Percentiles rank a stretch among this genome's conserved stretches.
phyloP scores from a whole-genome alignment of 805 yeast species.

The Lachancea meyersii region DNA sequence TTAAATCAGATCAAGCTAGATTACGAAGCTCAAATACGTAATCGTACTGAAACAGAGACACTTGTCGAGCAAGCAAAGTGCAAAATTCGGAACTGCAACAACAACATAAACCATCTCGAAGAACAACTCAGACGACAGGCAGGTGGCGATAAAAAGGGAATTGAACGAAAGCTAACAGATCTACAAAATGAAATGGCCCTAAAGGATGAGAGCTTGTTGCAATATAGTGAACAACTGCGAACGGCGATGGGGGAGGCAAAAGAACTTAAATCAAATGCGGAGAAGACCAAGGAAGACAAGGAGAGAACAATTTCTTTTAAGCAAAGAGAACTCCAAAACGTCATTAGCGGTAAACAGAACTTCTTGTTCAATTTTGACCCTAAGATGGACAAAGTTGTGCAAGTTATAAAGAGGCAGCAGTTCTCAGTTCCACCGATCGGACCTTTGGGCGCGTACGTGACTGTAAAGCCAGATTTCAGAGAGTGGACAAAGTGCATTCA shows the following conservation, averaged over 20 bases:
- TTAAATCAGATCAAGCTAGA: slow-evolving; percentile 14
- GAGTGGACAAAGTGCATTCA: slow-evolving; percentile 61
- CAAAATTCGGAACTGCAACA: slow-evolving; percentile 17
- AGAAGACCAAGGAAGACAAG: slow-evolving; percentile 11
- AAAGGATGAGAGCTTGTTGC: slow-evolving; percentile 5
- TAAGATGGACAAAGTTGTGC: slow-evolving; percentile 38
- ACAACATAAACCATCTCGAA: slow-evolving; percentile 24
- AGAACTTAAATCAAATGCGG: slow-evolving; percentile 9
- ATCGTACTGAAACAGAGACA: slow-evolving; percentile 18
- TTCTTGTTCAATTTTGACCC: slow-evolving; percentile 46
- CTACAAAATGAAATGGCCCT: slow-evolving; percentile 12
- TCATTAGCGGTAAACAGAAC: slow-evolving; percentile 21
- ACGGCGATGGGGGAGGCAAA: slow-evolving; percentile 18
- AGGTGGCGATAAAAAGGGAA: slow-evolving; percentile 28
- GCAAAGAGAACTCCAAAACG: slow-evolving; percentile 19
- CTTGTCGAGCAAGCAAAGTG: slow-evolving; percentile 19
- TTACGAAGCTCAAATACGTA: slow-evolving; percentile 20
- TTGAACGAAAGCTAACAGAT: slow-evolving; percentile 18
- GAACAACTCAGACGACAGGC: slow-evolving; percentile 24
- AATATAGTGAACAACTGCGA: slow-evolving; percentile 11
- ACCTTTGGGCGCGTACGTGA: slow-evolving; percentile 64
- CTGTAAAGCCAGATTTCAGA: slow-evolving; percentile 47
- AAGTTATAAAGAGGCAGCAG: slow-evolving; percentile 33
- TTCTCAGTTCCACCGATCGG: slow-evolving; percentile 62
- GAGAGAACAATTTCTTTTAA: slow-evolving; percentile 14